These are phyloP conservation scores for Penicillium herquei DNA, from an alignment of 495 filamentous ascomycete species.

Conservation along the genomic window DNA sequence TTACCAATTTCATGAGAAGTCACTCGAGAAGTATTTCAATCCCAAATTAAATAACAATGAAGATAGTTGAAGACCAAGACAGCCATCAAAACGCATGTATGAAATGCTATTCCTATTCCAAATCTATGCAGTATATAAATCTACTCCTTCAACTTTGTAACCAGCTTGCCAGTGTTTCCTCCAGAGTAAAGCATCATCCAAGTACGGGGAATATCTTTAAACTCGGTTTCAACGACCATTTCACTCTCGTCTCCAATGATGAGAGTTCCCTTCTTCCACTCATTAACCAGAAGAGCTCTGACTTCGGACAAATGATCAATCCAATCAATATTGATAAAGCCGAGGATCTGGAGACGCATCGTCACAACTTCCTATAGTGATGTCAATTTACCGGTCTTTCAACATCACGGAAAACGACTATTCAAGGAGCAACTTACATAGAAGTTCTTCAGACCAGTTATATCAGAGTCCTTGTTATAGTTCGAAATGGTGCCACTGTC, in stretches of 20 bases:
- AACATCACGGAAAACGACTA: neutral
- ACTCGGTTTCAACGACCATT: conserved; percentile 18
- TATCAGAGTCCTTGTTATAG: neutral
- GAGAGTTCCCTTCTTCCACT: neutral
- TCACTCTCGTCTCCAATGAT: conserved; percentile 2
- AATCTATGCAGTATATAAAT: neutral
- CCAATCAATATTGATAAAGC: conserved; percentile 1
- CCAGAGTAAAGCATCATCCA: conserved; percentile 54
- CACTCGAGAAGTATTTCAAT: too few species aligned
- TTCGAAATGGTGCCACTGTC: neutral
- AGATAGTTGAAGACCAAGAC: too few species aligned
- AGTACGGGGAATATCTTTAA: conserved; percentile 49
- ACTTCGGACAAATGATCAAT: neutral
- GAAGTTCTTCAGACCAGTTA: conserved; percentile 1
- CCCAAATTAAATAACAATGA: too few species aligned
- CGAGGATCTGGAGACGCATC: conserved; percentile 6
- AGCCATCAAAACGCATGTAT: too few species aligned
- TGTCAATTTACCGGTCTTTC: neutral
- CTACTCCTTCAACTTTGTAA: conserved; percentile 34
- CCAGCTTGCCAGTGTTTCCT: conserved; percentile 52
- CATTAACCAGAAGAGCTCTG: neutral
- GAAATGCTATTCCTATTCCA: too few species aligned
- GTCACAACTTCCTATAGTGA: neutral
- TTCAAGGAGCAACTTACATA: neutral
- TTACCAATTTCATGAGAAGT: too few species aligned